Evolutionary conservation across 2,329 filamentous ascomycete species (phyloP).

Genomic region (Talaromyces amestolkiae): DNA sequence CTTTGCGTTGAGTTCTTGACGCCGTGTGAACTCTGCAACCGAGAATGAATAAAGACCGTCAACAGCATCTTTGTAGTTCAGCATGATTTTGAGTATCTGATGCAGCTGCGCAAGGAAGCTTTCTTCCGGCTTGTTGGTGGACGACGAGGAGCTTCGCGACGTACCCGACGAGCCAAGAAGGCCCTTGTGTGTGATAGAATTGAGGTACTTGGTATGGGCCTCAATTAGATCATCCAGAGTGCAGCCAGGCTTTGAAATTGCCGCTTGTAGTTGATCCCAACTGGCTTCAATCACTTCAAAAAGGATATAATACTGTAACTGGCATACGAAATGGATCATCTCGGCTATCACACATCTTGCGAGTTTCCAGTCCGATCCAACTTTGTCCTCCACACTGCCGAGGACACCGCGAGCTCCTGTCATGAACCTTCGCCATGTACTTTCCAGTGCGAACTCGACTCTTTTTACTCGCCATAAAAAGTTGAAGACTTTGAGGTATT

Average conservation of each 20-base stretch:
- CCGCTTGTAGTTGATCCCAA: slow-evolving; percentile 84
- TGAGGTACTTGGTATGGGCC: slow-evolving; percentile 86
- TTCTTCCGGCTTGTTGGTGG: slow-evolving; percentile 60
- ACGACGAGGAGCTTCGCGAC: slow-evolving; percentile 39
- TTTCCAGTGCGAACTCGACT: slow-evolving; percentile 88
- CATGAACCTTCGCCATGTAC: slow-evolving; percentile 93
- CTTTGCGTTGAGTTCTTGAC: slow-evolving; percentile 79
- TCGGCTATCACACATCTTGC: slow-evolving; percentile 87
- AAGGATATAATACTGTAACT: slow-evolving; percentile 96
- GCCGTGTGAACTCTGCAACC: slow-evolving; percentile 85
- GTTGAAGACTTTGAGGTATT: slow-evolving; percentile 99
- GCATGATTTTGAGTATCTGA: slow-evolving; percentile 89
- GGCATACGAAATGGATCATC: slow-evolving; percentile 97
- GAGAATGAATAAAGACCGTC: slow-evolving; percentile 94
- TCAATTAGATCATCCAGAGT: slow-evolving; percentile 93
- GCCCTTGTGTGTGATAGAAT: slow-evolving; percentile 92
- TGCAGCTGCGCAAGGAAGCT: slow-evolving; percentile 88
- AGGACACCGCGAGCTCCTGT: slow-evolving; percentile 91
- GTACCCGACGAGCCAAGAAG: slow-evolving; percentile 65
- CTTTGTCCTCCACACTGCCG: slow-evolving; percentile 68
- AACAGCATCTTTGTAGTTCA: slow-evolving; percentile 87
- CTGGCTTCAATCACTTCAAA: slow-evolving; percentile 98
- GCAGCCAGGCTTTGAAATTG: slow-evolving; percentile 77
- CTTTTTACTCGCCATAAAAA: slow-evolving; percentile 98
- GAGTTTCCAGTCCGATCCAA: slow-evolving; percentile 81